A percentile compares a stretch with the other conserved stretches of the same genome.
These are phyloP conservation scores for Boechera stricta DNA, from an alignment of 345 rosid genomes.

Conservation along the genomic window DNA sequence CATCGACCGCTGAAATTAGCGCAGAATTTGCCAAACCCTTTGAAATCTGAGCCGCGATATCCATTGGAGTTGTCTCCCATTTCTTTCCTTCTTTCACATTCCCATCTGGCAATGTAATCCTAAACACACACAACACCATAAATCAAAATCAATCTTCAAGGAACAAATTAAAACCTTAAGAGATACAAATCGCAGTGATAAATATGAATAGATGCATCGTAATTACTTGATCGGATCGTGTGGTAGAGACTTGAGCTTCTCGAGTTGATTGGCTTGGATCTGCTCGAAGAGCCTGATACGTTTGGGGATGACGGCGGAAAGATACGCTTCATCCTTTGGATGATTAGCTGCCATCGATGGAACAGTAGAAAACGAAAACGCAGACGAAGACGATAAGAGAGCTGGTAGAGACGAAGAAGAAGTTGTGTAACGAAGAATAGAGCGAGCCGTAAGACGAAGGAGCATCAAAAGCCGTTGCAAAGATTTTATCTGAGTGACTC, in stretches of 20 bases:
- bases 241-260: conserved; percentile 60
- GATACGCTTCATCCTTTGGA: conserved; percentile 67
- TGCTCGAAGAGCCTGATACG: conserved; percentile 73
- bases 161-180: not conserved
- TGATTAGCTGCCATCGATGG: conserved; percentile 59
- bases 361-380: conserved; percentile 39
- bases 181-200: not conserved
- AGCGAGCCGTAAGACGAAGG: conserved; percentile 44
- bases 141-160: not conserved
- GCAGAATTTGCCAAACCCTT: conserved; percentile 75
- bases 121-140: conserved; percentile 21
- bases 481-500: conserved; percentile 32
- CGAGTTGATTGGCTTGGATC: conserved; percentile 65
- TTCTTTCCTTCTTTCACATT: conserved; percentile 85
- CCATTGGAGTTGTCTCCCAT: conserved; percentile 81
- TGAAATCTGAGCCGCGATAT: conserved; percentile 68
- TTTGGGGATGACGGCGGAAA: conserved; percentile 61
- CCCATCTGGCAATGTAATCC: conserved; percentile 78
- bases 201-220: not conserved
- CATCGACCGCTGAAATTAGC: conserved; percentile 76
- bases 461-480: conserved; percentile 42
- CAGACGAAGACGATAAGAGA: conserved; percentile 35
- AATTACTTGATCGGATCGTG: conserved; percentile 78
- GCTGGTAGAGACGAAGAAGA: conserved; percentile 33
- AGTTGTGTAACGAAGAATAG: conserved; percentile 46